Evolutionary conservation across 2,329 filamentous ascomycete species (phyloP), one percentile per base, ranked within the genome.

Genomic region (Xylariaceae sp.): DNA sequence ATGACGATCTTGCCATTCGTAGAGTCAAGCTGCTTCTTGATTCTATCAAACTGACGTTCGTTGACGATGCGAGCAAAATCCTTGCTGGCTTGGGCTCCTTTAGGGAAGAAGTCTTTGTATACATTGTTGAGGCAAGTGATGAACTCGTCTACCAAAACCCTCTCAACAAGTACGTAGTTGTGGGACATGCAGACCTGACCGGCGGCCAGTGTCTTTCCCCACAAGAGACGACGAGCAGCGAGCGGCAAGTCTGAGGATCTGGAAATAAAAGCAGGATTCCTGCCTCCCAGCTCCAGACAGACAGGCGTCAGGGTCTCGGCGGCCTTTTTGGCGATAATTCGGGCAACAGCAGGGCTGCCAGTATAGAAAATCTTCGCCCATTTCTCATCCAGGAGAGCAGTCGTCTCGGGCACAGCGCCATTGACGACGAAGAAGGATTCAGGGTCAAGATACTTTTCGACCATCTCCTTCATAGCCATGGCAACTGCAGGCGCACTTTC

Each of bases 331-430:
- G 88, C 79, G 39, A 97, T 83, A 57, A 97, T 90, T 60, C 84
- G 89, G 58, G 87, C 93, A 15, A 96, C 89, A 19, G 62, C 69
- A 39, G 77, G 76, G 56, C 81, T 83, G 41, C 93, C 93, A 1
- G 93, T 98, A 71, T 95, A 98, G 72, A 93, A 90, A 58, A 98
- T 94, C 77, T 96, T 97, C 69, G 94, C 90, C 85, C 90, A 98
- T 64, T 91, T 91, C 69, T 89, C 80, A 43, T 91, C 81, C 26
- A 98, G 76, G 34, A 97, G 69, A 11, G 81, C 82, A 34, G 86
- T 88, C 3, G 86, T 89, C 72, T 95, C 89, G 3, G 83, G 74
- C 16, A 95, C 68, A 19, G 72, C 82, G 45, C 93, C 93, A 62
- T 96, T 93, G 52, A 96, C 73, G 44, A 89, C 78, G 28, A 73